A percentile compares a stretch with the other conserved stretches of the same genome.
phyloP scores from a whole-genome alignment of 352 stramenopile species.

The Pseudoperonospora humuli region DNA sequence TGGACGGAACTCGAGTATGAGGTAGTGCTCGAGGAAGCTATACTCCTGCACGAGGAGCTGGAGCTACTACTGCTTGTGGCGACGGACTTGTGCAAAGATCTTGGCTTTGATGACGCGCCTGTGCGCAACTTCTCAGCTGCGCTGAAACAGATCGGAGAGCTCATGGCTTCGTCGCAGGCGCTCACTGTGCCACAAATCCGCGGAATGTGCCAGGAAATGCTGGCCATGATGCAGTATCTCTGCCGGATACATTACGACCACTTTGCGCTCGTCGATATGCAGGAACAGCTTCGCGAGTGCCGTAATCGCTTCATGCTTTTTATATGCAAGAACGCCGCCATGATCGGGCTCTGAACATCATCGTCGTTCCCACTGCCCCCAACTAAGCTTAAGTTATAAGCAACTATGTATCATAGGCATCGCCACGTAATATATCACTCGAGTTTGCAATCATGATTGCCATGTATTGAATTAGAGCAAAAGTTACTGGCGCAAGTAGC shows the following conservation, averaged over 20 bases:
- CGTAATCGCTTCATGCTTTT: constrained; percentile 73
- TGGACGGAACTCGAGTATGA: constrained; percentile 72
- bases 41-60: constrained; percentile 56
- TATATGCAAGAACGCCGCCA: constrained; percentile 59
- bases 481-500: constrained; percentile 12
- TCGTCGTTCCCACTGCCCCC: not conserved
- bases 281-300: constrained; percentile 53
- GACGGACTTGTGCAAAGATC: constrained; percentile 45
- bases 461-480: not conserved
- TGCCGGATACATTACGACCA: constrained; percentile 56
- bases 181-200: constrained; percentile 51
- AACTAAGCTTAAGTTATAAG: constrained; percentile 22
- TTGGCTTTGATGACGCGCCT: constrained; percentile 26
- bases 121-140: constrained; percentile 25
- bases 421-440: constrained; percentile 17
- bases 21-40: constrained; percentile 61
- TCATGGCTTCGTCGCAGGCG: constrained; percentile 37
- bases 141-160: constrained; percentile 37
- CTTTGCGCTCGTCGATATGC: constrained; percentile 69
- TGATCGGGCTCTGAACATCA: constrained; percentile 47
- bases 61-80: constrained; percentile 58
- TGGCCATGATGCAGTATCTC: constrained; percentile 66
- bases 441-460: constrained; percentile 1
- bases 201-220: constrained; percentile 61
- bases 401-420: not conserved